These are phyloP conservation scores for Cadophora luteo-olivacea DNA, from an alignment of 2,329 filamentous ascomycete species.

Conservation along the genomic window DNA sequence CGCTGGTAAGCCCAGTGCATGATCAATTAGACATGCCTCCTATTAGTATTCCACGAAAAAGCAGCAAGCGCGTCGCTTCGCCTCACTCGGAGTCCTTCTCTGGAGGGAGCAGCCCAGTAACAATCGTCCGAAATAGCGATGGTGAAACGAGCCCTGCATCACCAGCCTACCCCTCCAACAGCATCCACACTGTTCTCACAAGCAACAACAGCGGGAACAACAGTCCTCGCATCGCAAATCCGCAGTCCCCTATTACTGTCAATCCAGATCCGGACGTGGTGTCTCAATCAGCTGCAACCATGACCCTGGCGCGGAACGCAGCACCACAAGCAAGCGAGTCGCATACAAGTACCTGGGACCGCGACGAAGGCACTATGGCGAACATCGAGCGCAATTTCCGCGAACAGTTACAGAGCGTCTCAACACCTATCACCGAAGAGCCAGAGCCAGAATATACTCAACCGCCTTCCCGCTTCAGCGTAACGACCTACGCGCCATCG, in stretches of 20 bases:
- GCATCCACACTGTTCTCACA: constrained; percentile 30
- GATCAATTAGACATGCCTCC: constrained; percentile 64
- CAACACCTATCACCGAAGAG: constrained; percentile 23
- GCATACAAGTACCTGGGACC: neutral
- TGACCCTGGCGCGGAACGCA: constrained; percentile 19
- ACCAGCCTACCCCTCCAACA: constrained; percentile 28
- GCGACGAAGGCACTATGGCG: constrained; percentile 22
- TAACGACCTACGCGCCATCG: constrained; percentile 43
- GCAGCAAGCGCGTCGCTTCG: constrained; percentile 47
- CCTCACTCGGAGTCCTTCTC: constrained; percentile 33
- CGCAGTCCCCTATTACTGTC: constrained; percentile 24
- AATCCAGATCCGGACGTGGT: constrained; percentile 29
- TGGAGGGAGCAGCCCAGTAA: constrained; percentile 35
- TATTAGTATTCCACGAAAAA: constrained; percentile 61
- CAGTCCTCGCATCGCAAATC: constrained; percentile 26
- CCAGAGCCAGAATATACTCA: constrained; percentile 38
- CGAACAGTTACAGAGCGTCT: constrained; percentile 36
- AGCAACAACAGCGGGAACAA: constrained; percentile 22
- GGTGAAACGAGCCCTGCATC: constrained; percentile 41
- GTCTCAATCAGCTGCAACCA: constrained; percentile 24
- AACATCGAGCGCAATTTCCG: constrained; percentile 42
- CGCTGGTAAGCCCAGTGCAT: constrained; percentile 67
- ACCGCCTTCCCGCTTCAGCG: constrained; percentile 44
- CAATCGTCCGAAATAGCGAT: constrained; percentile 35
- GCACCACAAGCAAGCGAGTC: neutral